Evolutionary conservation across 352 stramenopile species (phyloP).

Genomic region (Phytophthora syringae): DNA sequence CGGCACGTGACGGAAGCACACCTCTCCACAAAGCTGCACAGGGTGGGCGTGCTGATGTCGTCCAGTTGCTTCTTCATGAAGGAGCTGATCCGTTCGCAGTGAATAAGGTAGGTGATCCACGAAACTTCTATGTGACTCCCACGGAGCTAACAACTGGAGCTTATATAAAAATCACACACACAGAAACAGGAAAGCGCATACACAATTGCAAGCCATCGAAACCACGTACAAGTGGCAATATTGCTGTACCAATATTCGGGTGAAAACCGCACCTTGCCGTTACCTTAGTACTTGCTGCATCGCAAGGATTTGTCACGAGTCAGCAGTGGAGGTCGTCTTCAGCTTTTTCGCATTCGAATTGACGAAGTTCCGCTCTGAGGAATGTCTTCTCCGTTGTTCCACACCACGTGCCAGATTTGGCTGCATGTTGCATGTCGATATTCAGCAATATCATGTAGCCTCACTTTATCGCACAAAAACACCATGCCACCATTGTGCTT

Average conservation of each 20-base stretch:
- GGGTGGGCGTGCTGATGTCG: constrained; percentile 24
- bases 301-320: constrained; percentile 1
- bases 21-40: constrained; percentile 54
- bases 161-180: neutral
- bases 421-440: constrained; percentile 38
- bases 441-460: constrained; percentile 23
- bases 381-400: constrained; percentile 33
- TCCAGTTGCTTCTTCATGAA: constrained; percentile 34
- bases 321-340: constrained; percentile 4
- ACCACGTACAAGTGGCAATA: constrained; percentile 41
- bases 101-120: constrained; percentile 30
- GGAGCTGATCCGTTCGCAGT: constrained; percentile 17
- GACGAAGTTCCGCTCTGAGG: constrained; percentile 23
- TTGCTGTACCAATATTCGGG: constrained; percentile 26
- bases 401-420: constrained; percentile 46
- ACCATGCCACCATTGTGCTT: constrained; percentile 32
- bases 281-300: constrained; percentile 9
- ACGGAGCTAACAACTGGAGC: neutral
- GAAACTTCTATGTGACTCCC: neutral
- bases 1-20: constrained; percentile 25
- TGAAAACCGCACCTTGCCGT: neutral
- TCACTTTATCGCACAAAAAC: constrained; percentile 38
- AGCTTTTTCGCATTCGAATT: constrained; percentile 37
- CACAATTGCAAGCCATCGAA: constrained; percentile 37
- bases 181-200: constrained; percentile 42